These are phyloP conservation scores for Clarireedia paspali DNA, from an alignment of 2,329 filamentous ascomycete genomes.

Conservation along the genomic window DNA sequence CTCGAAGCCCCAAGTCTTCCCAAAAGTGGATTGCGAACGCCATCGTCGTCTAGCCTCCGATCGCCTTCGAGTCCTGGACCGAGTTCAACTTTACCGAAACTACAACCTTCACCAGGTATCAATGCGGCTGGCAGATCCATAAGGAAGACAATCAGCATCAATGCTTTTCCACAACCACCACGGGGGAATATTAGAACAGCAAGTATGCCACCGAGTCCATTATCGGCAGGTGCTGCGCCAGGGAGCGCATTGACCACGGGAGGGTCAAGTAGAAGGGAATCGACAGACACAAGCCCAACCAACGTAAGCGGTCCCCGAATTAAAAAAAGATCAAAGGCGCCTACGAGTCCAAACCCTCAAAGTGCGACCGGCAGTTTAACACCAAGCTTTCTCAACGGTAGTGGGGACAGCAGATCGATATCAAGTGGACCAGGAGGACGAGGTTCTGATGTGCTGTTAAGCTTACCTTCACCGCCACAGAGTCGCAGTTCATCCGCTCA, in stretches of 20 bases:
- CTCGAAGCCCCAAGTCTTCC: slow-evolving; percentile 34
- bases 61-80: slow-evolving; percentile 41
- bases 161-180: slow-evolving; percentile 86
- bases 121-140: slow-evolving; percentile 60
- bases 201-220: slow-evolving; percentile 56
- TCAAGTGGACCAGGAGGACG: slow-evolving; percentile 51
- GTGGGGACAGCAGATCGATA: slow-evolving; percentile 68
- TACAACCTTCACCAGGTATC: slow-evolving; percentile 46
- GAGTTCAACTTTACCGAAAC: slow-evolving; percentile 46
- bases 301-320: slow-evolving; percentile 15
- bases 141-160: slow-evolving; percentile 86
- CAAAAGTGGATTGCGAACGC: slow-evolving; percentile 50
- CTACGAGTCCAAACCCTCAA: slow-evolving; percentile 28
- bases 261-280: slow-evolving; percentile 21
- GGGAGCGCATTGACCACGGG: slow-evolving; percentile 14
- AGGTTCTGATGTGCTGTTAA: slow-evolving; percentile 68
- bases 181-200: slow-evolving; percentile 51
- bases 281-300: slow-evolving; percentile 18
- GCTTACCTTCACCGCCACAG: slow-evolving; percentile 73
- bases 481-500: slow-evolving; percentile 89
- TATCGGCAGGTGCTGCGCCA: slow-evolving; percentile 38
- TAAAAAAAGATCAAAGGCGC: slow-evolving; percentile 25
- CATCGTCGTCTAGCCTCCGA: slow-evolving; percentile 49
- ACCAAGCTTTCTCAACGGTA: slow-evolving; percentile 72
- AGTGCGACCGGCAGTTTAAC: slow-evolving; percentile 37